Base-by-base conservation (phyloP, 768 basidiomycete species). In the Psilocybe subaeruginosa region DNA sequence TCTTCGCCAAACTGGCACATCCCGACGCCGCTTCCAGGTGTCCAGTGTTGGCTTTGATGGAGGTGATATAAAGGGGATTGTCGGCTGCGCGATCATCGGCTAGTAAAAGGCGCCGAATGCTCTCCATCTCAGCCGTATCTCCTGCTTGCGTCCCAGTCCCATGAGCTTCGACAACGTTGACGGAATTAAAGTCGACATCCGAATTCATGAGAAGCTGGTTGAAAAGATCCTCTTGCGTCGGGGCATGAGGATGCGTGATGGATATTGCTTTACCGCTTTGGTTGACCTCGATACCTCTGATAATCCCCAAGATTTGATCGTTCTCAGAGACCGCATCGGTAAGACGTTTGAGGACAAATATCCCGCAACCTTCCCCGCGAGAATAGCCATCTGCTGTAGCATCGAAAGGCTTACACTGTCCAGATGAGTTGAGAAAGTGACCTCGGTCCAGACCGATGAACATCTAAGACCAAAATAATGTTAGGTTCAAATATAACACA, bases 11-110 rank as follows among this genome's bases (percentile, higher is more conserved):
- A 16, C 89, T 83, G 6, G 87, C 86, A 4, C 86, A 83, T 1
- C 91, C 90, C 9, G 90, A 91, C 11, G 90, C 90, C 0, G 89
- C 88, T 68, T 91, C 91, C 3, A 88, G 75, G 68, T 92, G 91
- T 0, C 91, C 90, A 23, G 91, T 83, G 67, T 91, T 91, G 8
- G 83, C 87, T 64, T 91, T 91, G 64, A 91, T 76, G 2, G 87
- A 89, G 6, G 87, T 86, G 19, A 92, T 72, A 65, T 90, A 82
- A 17, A 92, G 82, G 8, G 82, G 82, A 56, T 85, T 85, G 59
- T 73, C 69, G 11, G 67, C 56, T 2, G 73, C 68, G 47, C 84
- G 81, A 48, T 74, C 71, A 35, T 63, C 62, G 2, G 80, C 76
- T 58, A 43, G 37, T 14, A 92, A 81, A 30, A 87, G 81, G 14